Conservation (phyloP, 495 filamentous ascomycete genomes). For the Penicillium pancosmium region DNA sequence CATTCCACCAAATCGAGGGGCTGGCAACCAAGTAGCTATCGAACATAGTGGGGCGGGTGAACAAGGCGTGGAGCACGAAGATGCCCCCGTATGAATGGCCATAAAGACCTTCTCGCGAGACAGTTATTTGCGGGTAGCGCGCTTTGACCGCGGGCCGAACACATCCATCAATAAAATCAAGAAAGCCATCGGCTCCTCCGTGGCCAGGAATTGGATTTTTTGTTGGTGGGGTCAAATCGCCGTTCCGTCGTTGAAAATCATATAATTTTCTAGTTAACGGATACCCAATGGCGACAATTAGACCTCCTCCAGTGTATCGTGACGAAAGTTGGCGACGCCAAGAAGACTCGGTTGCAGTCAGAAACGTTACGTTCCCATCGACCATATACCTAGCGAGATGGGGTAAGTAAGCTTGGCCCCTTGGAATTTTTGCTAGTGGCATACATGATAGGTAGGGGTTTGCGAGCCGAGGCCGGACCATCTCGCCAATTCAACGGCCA, state of each 20-base stretch:
- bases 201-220: constrained; percentile 12
- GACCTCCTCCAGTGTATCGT: constrained; percentile 21
- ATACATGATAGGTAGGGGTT: constrained; percentile 26
- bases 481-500: constrained; percentile 30
- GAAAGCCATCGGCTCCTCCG: constrained; percentile 26
- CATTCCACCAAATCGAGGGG: constrained; percentile 34
- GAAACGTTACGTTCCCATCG: constrained; percentile 32
- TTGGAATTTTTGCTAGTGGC: not conserved
- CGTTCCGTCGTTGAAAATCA: constrained; percentile 17
- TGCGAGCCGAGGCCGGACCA: constrained; percentile 4
- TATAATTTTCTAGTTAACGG: constrained; percentile 25
- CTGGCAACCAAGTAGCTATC: constrained; percentile 29
- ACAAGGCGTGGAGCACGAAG: constrained; percentile 29
- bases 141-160: constrained; percentile 23
- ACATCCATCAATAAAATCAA: constrained; percentile 27
- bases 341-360: constrained; percentile 30
- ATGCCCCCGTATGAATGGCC: constrained; percentile 34
- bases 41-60: constrained; percentile 25
- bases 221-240: constrained; percentile 28
- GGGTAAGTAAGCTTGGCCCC: not conserved
- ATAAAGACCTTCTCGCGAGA: constrained; percentile 25
- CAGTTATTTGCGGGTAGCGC: constrained; percentile 15
- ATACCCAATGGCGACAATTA: constrained; percentile 34
- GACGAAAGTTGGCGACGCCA: constrained; percentile 26
- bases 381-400: constrained; percentile 25